A percentile compares a stretch with the other conserved stretches of the same genome.
phyloP scores from a whole-genome alignment of 192 early-diverging fungal genomes.

The Coemansia interrupta region DNA sequence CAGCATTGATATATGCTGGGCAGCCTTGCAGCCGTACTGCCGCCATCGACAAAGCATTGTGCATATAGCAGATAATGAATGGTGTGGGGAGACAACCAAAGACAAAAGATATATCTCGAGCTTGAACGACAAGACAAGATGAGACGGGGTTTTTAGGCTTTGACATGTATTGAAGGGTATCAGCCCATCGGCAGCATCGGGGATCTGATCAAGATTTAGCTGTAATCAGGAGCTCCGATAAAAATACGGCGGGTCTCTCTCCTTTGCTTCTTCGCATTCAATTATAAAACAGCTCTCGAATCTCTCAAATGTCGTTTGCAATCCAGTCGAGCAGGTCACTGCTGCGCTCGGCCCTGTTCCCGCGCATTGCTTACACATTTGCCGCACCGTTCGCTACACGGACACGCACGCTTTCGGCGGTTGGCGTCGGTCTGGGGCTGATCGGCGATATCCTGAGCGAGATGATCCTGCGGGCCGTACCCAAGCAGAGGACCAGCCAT shows the following conservation, averaged over 20 bases:
- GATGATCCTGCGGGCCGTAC: conserved; percentile 75
- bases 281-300: not conserved
- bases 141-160: no score
- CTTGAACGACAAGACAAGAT: no score
- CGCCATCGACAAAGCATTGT: conserved; percentile 1
- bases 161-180: no score
- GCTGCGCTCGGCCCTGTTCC: conserved; percentile 17
- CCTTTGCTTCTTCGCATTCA: not conserved
- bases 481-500: conserved; percentile 92
- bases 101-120: no score
- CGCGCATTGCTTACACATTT: conserved; percentile 16
- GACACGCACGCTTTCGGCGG: conserved; percentile 11
- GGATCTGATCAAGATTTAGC: no score
- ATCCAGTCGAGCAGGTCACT: conserved; percentile 25
- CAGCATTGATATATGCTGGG: no score
- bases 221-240: not conserved
- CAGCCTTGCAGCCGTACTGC: not conserved
- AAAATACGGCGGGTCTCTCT: not conserved
- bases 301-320: conserved; percentile 16
- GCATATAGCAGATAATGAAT: not conserved
- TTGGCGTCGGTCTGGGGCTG: conserved; percentile 27
- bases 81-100: not conserved
- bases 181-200: no score
- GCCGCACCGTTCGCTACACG: conserved; percentile 8
- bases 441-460: conserved; percentile 54